phyloP scores from a whole-genome alignment of 2,329 filamentous ascomycete genomes.

The Fusarium setosum region DNA sequence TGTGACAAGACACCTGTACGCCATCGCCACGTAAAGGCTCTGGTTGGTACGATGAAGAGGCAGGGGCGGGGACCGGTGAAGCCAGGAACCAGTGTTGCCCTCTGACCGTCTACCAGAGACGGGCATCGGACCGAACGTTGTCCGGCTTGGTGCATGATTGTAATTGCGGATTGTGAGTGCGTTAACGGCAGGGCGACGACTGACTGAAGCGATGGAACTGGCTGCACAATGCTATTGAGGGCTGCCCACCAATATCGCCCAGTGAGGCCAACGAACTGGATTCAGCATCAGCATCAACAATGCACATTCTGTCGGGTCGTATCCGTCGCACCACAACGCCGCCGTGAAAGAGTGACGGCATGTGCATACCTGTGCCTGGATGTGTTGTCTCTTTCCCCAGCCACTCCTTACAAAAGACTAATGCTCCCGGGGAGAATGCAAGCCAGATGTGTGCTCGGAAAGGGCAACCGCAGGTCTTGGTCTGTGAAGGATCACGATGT shows the following conservation, averaged over 20 bases:
- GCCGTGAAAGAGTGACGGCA: slow-evolving; percentile 10
- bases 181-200: slow-evolving; percentile 4
- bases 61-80: slow-evolving; percentile 44
- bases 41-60: slow-evolving; percentile 41
- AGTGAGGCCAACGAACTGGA: slow-evolving; percentile 2
- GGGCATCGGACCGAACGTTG: slow-evolving; percentile 37
- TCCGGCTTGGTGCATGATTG: slow-evolving; percentile 20
- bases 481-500: neutral
- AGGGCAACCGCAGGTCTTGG: neutral
- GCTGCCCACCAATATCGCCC: slow-evolving; percentile 6
- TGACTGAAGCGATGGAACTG: slow-evolving; percentile 7
- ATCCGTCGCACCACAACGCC: slow-evolving; percentile 13
- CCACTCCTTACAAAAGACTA: neutral
- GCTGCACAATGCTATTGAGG: slow-evolving; percentile 21
- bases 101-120: slow-evolving; percentile 12
- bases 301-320: slow-evolving; percentile 2
- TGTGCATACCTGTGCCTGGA: slow-evolving; percentile 12
- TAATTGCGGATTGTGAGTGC: slow-evolving; percentile 11
- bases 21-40: slow-evolving; percentile 41
- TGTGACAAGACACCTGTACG: slow-evolving; percentile 40
- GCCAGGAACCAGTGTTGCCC: slow-evolving; percentile 32
- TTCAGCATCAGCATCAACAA: slow-evolving; percentile 13
- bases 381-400: slow-evolving; percentile 29
- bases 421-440: neutral
- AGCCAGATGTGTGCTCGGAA: neutral